phyloP scores from a whole-genome alignment of 805 yeast genomes.

The Candida caryicola region DNA sequence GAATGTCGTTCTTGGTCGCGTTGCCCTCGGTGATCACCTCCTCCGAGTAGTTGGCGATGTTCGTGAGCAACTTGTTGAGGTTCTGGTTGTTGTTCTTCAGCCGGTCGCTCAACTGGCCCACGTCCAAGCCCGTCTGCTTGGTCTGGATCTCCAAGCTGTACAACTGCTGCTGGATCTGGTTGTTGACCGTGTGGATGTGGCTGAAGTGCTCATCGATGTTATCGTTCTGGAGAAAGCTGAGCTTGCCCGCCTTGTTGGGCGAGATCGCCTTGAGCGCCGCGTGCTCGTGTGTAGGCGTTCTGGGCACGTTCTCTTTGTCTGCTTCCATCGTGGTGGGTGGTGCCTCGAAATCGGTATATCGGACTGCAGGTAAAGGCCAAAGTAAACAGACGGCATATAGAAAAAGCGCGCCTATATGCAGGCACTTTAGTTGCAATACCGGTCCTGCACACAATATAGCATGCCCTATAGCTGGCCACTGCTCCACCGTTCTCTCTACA shows the following conservation, averaged over 20 bases:
- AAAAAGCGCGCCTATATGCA: too few species aligned
- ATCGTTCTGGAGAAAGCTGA: conserved; percentile 31
- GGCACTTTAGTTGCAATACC: too few species aligned
- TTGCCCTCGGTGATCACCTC: conserved; percentile 36
- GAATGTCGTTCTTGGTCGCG: conserved; percentile 33
- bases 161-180: conserved; percentile 27
- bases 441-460: too few species aligned
- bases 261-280: conserved; percentile 24
- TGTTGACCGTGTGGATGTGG: conserved; percentile 26
- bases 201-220: conserved; percentile 33
- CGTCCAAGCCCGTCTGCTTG: conserved; percentile 34
- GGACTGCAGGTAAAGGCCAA: too few species aligned
- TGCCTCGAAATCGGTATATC: too few species aligned
- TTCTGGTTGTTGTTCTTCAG: conserved; percentile 40
- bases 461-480: too few species aligned
- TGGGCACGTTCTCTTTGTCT: conserved; percentile 5
- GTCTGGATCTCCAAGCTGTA: conserved; percentile 30
- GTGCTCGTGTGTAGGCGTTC: neutral
- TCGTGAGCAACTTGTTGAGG: conserved; percentile 33
- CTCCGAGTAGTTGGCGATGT: conserved; percentile 32
- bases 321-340: conserved; percentile 2
- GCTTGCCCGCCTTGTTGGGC: conserved; percentile 27
- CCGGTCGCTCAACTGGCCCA: conserved; percentile 35
- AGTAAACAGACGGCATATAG: too few species aligned
- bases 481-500: too few species aligned